Conservation (phyloP, 345 rosid genomes). For the Bruguiera sexangula region DNA sequence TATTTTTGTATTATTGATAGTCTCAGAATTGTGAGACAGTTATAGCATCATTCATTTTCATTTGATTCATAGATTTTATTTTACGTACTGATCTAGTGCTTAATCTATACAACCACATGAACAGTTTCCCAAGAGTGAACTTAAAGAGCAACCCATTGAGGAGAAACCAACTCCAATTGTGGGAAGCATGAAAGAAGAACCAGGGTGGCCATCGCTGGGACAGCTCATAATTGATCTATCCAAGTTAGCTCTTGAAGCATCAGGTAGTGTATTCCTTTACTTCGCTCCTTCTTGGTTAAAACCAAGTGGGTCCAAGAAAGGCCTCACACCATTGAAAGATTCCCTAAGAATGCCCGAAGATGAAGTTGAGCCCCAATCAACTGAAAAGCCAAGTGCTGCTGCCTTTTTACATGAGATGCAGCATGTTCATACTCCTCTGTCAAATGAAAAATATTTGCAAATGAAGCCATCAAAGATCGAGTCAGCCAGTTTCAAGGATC, state of each 20-base stretch:
- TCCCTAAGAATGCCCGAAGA: conserved; percentile 73
- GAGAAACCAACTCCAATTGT: conserved; percentile 47
- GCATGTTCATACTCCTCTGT: conserved; percentile 42
- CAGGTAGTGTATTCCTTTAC: conserved; percentile 42
- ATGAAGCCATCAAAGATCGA: conserved; percentile 58
- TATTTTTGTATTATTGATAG: too few relatives aligned
- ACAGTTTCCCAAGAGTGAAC: conserved; percentile 40
- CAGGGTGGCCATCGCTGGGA: conserved; percentile 91
- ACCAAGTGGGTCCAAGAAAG: conserved; percentile 37
- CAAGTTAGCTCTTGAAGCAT: conserved; percentile 67
- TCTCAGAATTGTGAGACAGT: too few relatives aligned
- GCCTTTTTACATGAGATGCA: conserved; percentile 53
- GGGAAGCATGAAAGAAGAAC: conserved; percentile 67
- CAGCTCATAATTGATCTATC: conserved; percentile 69
- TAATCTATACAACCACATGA: conserved; percentile 39
- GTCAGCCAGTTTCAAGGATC: conserved; percentile 68
- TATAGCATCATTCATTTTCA: too few relatives aligned
- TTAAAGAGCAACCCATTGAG: conserved; percentile 39
- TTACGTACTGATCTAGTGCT: conserved; percentile 3
- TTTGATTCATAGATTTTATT: neutral
- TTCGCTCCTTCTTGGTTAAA: conserved; percentile 57
- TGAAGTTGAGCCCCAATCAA: conserved; percentile 49
- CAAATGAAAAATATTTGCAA: conserved; percentile 47
- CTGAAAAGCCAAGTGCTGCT: conserved; percentile 62
- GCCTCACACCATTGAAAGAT: conserved; percentile 68